Evolutionary conservation across 495 filamentous ascomycete genomes (phyloP).

Genomic region (Talaromyces wortmannii): DNA sequence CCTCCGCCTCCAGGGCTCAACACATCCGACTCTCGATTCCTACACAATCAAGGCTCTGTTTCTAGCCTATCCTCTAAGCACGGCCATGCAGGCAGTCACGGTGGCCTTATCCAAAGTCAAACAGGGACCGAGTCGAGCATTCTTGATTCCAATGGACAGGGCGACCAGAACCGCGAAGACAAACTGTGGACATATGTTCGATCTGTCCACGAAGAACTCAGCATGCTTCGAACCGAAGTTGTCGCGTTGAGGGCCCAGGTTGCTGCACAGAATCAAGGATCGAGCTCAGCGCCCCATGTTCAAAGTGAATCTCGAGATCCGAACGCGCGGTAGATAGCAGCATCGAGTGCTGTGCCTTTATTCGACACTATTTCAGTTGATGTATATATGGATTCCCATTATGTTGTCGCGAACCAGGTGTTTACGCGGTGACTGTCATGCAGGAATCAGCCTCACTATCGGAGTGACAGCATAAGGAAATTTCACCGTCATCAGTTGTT

Average conservation of each 20-base stretch:
- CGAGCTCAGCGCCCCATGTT: background rate
- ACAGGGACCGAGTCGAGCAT: background rate
- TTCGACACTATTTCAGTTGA: too few species aligned
- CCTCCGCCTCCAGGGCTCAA: constrained; percentile 23
- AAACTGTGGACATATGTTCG: constrained; percentile 42
- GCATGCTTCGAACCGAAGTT: constrained; percentile 30
- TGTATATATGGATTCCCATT: too few species aligned
- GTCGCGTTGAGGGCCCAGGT: constrained; percentile 30
- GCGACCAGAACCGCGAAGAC: constrained; percentile 26
- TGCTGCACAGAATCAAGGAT: constrained; percentile 19
- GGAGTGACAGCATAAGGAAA: too few species aligned
- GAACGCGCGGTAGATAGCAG: background rate
- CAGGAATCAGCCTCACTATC: too few species aligned
- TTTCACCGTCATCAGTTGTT: too few species aligned
- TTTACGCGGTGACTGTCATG: too few species aligned
- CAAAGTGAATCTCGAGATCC: background rate
- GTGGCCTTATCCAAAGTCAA: constrained; percentile 19
- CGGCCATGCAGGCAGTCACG: constrained; percentile 11
- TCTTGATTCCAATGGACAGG: constrained; percentile 15
- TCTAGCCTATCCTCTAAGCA: constrained; percentile 1
- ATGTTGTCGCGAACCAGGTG: too few species aligned
- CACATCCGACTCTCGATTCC: constrained; percentile 7
- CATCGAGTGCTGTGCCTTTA: too few species aligned
- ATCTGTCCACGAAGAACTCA: constrained; percentile 34
- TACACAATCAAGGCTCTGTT: background rate